Evolutionary conservation across 2,329 filamentous ascomycete genomes (phyloP), one percentile per base, ranked within the genome.

Genomic region (Stagonosporopsis chrysanthemi): DNA sequence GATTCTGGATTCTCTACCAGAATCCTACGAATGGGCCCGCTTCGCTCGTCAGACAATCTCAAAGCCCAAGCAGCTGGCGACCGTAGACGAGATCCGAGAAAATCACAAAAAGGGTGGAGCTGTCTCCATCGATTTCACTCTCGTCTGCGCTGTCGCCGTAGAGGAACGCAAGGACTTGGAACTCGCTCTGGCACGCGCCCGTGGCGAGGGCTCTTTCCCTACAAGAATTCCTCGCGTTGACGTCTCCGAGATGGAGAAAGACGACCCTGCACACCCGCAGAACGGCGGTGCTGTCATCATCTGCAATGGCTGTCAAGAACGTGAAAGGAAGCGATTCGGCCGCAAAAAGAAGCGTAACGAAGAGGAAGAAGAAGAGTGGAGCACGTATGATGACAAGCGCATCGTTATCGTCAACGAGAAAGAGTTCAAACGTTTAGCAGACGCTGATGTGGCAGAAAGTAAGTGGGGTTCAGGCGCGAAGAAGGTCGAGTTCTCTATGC

Each of bases 211-310:
- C 38, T 72, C 77, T 54, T 74, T 75, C 40, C 73, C 72, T 14
- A 66, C 72, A 45, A 70, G 77, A 33, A 59, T 66, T 29, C 68
- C 71, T n/a, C 72, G 70, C 38, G 69, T 79, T 8, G 73, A 76
- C 49, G 77, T 80, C 50, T 74, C 75, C 60, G 75, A 70, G 71
- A 79, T 77, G 66, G 77, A 79, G 47, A 82, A 84, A 26, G 85
- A 87, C 19, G 88, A 90, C 45, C 86, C 87, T 24, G 86, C 88
- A 50, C 90, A 88, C 52, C 89, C 92, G 1, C 83, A 92, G 52
- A 93, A 96, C 67, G 95, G 95, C 40, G 95, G 91, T n/a, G 92
- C 97, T 67, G 92, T 99, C 17, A 88, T 89, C 66, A 98, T 98
- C 60, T 99, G 95, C 77, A 78, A 82, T 24, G 91, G 92, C n/a